These are phyloP conservation scores for Epichloe aotearoae DNA, from an alignment of 2,329 filamentous ascomycete species.

Conservation along the genomic window DNA sequence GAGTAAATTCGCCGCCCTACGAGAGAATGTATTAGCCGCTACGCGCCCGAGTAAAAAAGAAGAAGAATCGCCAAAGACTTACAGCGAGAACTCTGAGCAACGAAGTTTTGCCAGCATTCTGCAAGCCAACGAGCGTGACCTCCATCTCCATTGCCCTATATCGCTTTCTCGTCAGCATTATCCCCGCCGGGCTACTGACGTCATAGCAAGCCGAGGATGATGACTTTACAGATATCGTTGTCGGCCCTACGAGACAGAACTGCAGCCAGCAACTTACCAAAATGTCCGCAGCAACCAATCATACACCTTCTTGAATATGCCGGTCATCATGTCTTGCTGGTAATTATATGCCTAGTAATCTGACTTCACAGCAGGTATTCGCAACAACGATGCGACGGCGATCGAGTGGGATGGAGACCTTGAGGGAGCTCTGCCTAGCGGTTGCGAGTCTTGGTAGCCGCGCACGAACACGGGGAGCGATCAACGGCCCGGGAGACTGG, in stretches of 20 bases:
- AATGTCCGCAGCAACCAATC: constrained; percentile 97
- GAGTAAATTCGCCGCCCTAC: constrained; percentile 93
- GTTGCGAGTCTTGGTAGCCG: not conserved
- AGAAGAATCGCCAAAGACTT: constrained; percentile 29
- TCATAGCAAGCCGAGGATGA: constrained; percentile 1
- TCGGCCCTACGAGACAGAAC: not conserved
- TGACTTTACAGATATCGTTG: not conserved
- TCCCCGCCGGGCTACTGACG: not conserved
- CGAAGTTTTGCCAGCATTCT: constrained; percentile 97
- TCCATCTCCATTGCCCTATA: constrained; percentile 97
- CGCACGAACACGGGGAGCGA: not conserved
- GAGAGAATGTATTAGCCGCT: not conserved
- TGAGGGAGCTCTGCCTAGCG: not conserved
- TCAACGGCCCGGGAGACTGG: not conserved
- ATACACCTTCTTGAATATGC: constrained; percentile 87
- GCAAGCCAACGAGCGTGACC: constrained; percentile 95
- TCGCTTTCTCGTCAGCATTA: constrained; percentile 9
- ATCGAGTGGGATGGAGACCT: not conserved
- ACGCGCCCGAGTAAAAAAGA: not conserved
- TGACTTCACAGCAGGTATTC: not conserved
- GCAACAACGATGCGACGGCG: not conserved
- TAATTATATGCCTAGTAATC: not conserved
- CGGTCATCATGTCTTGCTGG: constrained; percentile 51
- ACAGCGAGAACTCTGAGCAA: constrained; percentile 88
- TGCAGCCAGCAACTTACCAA: constrained; percentile 50